Conservation (phyloP, 1,139 yeast genomes). For the Candida tropicalis region DNA sequence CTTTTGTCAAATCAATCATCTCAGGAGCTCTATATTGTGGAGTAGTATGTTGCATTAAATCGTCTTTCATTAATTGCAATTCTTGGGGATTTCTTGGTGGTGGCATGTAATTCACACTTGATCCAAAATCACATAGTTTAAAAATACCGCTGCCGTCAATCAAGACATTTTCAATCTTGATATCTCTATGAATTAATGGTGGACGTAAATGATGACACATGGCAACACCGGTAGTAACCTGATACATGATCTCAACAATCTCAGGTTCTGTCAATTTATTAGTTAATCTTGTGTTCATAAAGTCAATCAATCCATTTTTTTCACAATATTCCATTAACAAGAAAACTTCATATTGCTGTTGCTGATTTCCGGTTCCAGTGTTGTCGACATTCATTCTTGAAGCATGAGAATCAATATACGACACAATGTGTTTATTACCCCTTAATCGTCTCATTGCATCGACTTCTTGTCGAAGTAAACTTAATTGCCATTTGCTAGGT, state of each 20-base stretch:
- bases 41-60: conserved; percentile 88
- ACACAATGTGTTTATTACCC: conserved; percentile 79
- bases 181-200: conserved; percentile 88
- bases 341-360: conserved; percentile 84
- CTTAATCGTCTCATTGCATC: conserved; percentile 81
- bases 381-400: conserved; percentile 48
- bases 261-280: conserved; percentile 82
- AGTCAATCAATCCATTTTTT: conserved; percentile 85
- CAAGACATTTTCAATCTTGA: conserved; percentile 92
- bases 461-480: conserved; percentile 73
- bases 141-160: conserved; percentile 72
- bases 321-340: conserved; percentile 91
- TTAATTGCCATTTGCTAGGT: conserved; percentile 70
- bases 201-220: conserved; percentile 85
- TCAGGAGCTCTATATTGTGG: conserved; percentile 98
- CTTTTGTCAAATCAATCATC: conserved; percentile 86
- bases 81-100: conserved; percentile 71
- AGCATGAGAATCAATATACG: conserved; percentile 94
- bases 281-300: conserved; percentile 88
- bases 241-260: conserved; percentile 79
- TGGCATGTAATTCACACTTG: conserved; percentile 69
- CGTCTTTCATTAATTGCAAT: conserved; percentile 71
- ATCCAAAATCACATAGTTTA: conserved; percentile 93
- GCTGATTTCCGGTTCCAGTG: conserved; percentile 29
- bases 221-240: conserved; percentile 79